phyloP scores from a whole-genome alignment of 208 protist genomes.

The Tetramitus jugosus region DNA sequence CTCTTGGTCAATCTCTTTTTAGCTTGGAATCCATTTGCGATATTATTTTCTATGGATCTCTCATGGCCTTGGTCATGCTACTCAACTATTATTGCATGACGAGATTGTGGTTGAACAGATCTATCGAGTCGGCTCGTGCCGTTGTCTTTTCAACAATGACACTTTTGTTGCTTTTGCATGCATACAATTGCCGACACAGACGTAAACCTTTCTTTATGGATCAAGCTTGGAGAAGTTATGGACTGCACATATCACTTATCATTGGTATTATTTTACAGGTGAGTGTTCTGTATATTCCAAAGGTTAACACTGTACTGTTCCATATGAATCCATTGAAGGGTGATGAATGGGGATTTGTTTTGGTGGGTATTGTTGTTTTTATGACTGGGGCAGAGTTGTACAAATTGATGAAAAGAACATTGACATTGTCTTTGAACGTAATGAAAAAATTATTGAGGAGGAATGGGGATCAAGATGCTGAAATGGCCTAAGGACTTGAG shows the following conservation, averaged over 20 bases:
- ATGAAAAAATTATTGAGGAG: no score
- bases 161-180: slow-evolving; percentile 70
- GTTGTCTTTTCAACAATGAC: slow-evolving; percentile 68
- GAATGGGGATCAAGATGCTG: no score
- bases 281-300: neutral
- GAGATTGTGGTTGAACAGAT: slow-evolving; percentile 55
- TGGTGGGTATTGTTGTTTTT: neutral
- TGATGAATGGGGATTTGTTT: neutral
- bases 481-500: no score
- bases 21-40: slow-evolving; percentile 64
- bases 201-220: slow-evolving; percentile 27
- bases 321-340: neutral
- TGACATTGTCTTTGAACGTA: no score
- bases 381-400: neutral
- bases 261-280: neutral
- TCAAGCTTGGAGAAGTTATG: neutral
- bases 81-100: slow-evolving; percentile 49
- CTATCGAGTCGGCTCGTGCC: slow-evolving; percentile 56
- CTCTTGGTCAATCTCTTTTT: slow-evolving; percentile 64
- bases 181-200: slow-evolving; percentile 70
- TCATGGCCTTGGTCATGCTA: slow-evolving; percentile 56
- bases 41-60: slow-evolving; percentile 65
- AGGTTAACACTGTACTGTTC: neutral
- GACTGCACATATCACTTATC: neutral
- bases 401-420: neutral